Evolutionary conservation across 1,139 yeast genomes (phyloP), one percentile per base, ranked within the genome.

Genomic region (Debaryomyces udenii): DNA sequence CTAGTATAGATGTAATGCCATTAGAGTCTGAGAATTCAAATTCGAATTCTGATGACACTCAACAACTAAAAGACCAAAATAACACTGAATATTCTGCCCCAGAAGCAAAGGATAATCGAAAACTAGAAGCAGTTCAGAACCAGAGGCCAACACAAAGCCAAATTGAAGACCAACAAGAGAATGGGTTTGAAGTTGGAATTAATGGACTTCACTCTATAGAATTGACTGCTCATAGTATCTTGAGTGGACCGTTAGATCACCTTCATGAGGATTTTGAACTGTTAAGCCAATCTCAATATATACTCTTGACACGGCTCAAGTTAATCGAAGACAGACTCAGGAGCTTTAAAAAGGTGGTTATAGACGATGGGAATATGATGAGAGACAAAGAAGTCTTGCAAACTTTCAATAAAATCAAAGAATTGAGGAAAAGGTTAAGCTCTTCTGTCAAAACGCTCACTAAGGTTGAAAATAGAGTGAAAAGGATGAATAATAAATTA

Each of bases 221-320:
- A 46, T 61, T 78, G 17, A 69, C 80, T 0, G 83, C 82, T 0
- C 86, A 80, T 48, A 61, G 79, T 3, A 59, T 81, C 3, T 56
- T 81, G 9, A 80, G 78, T 32, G 74, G 76, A 1, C 74, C 84
- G 0, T 58, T 81, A 7, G 86, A 81, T 35, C 64, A 59, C 3
- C 59, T 81, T 22, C 72, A 76, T 44, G 76, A 74, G 35, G 75
- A 75, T 46, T 67, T 81, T 33, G 77, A 76, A 47, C 74, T 72
- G 52, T 59, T 81, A 27, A 74, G 76, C 52, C 82, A 79, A 45
- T 78, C 84, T 1, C 86, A 81, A 48, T 59, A 76, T 31, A 76
- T 80, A 1, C 61, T 81, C 0, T 61, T 78, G 3, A 71, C 82
- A 0, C 62, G 83, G 27, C 53, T 81, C 31, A 67, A 64, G 44